Evolutionary conservation across 2,329 filamentous ascomycete species (phyloP), one percentile per base, ranked within the genome.

Genomic region (Aaosphaeria arxii): DNA sequence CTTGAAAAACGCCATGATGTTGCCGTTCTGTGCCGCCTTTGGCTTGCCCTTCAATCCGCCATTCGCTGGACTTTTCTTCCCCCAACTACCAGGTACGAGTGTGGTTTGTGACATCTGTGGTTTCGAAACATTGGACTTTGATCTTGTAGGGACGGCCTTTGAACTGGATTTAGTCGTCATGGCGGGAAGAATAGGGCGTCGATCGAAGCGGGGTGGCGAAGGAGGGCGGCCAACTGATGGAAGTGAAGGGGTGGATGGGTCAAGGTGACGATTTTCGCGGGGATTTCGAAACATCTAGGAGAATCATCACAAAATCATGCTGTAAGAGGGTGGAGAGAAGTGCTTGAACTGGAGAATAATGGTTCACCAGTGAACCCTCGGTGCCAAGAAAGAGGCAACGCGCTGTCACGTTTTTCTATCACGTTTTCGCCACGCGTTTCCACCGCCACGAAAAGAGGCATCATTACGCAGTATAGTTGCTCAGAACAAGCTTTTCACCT

Each of bases 1-100:
- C 58, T 77, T 77, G 68, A 81, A 81, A 59, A 81, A 81, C 42
- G 69, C 72, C 62, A 79, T 67, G 50, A 81, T 81, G 52, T 76
- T 80, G 42, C 72, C 71, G 55, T 80, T 80, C 17, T 69, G 64
- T 45, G 74, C 71, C 11, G 59, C 60, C 46, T 69, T 71, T n/a
- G 63, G 52, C 55, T 73, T 77, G 7, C 50, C 49, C 38, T 59
- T 63, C 30, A 44, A 28, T 44, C 54, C 61, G 52, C 55, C 60
- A 46, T 52, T 58, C 9, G 69, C 67, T 5, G 62, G 47, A 11
- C 63, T 52, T 41, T 65, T 69, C 48, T 66, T 68, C 9, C 55
- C 59, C 53, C 64, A 67, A 7, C 60, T 55, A 5, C 54, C 48
- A 2, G 63, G 56, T 2, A 67, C 65, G 6, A 71, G 58, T 2